Conservation (phyloP, 129 eudicot genomes). For the Kitagawia praeruptora region DNA sequence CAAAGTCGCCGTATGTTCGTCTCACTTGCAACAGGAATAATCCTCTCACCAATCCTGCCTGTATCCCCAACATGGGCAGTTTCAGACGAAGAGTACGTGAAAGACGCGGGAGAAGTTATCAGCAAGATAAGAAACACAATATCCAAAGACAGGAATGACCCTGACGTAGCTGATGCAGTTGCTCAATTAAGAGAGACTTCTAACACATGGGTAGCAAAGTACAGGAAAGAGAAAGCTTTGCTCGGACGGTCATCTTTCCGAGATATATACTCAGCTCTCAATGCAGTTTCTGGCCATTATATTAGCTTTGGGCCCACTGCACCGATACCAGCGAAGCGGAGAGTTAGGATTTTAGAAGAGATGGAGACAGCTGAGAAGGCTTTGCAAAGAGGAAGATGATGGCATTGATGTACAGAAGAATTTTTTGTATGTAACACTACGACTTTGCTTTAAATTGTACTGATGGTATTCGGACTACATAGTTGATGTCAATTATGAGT, state of each 20-base stretch:
- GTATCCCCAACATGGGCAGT: slow-evolving; percentile 44
- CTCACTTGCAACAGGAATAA: slow-evolving; percentile 40
- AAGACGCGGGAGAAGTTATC: slow-evolving; percentile 75
- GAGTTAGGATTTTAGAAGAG: slow-evolving; percentile 80
- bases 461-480: slow-evolving; percentile 6
- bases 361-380: slow-evolving; percentile 96
- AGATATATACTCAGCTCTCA: slow-evolving; percentile 88
- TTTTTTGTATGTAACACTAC: slow-evolving; percentile 21
- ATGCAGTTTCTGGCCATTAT: slow-evolving; percentile 95
- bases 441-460: not conserved
- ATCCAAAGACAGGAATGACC: slow-evolving; percentile 64
- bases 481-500: slow-evolving; percentile 8
- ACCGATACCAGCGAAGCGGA: slow-evolving; percentile 92
- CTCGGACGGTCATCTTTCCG: slow-evolving; percentile 76
- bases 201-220: slow-evolving; percentile 90
- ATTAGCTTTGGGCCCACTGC: slow-evolving; percentile 97
- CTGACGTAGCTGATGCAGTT: slow-evolving; percentile 67
- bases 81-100: slow-evolving; percentile 67
- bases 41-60: slow-evolving; percentile 25
- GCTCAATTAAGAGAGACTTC: slow-evolving; percentile 78
- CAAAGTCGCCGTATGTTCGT: slow-evolving; percentile 20
- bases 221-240: slow-evolving; percentile 77
- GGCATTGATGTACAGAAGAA: not conserved
- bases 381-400: slow-evolving; percentile 72
- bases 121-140: slow-evolving; percentile 63